Base-by-base conservation (phyloP, 768 basidiomycete genomes). In the Pholiota microspora region DNA sequence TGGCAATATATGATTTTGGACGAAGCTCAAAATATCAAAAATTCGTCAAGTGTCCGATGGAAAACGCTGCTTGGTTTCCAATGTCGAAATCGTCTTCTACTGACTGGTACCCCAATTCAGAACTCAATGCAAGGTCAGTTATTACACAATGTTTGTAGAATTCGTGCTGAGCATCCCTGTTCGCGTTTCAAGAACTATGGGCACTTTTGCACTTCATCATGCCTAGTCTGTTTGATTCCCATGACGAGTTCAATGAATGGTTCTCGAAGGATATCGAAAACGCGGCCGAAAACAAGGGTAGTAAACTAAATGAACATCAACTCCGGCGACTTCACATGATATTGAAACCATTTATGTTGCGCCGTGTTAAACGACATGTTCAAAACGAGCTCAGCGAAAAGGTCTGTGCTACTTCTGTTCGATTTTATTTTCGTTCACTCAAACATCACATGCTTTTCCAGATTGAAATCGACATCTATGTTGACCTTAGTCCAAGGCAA, bases 1-100 rank as follows among this genome's bases (percentile, higher is more conserved):
- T 99, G 97, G 97, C 97, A 99, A 72, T 99, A 98, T 68, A 98
- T 98, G 96, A 84, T 99, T 55, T 79, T 99, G n/a, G 97, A 99
- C 64, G 97, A 99, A 71, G 97, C 97, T 2, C 97, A 99, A 71
- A 98, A 98, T 53, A 98, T 99, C 79, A 99, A 99, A 78, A 96
- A 94, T 65, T 94, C 97, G 21, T 84, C 92, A 21, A 94, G 91
- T 70, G 90, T 92, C 7, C 82, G 97, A 38, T 99, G 97, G 97
- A 98, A 98, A 72, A 96, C 95, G 0, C 76, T 98, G 15, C 83
- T 99, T 44, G 90, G 93, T 15, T 94, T 98, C 70, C 92, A 94
- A 28, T 98, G 96, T 66, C 84, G 97, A 51, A 99, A 99, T 71
- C 83, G 97, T 40, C 78, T 99, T 5, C 79, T 99, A 13, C 77